Evolutionary conservation across 1,284 basidiomycete genomes (phyloP), one percentile per base, ranked within the genome.

Genomic region (Rhodotorula sp.): DNA sequence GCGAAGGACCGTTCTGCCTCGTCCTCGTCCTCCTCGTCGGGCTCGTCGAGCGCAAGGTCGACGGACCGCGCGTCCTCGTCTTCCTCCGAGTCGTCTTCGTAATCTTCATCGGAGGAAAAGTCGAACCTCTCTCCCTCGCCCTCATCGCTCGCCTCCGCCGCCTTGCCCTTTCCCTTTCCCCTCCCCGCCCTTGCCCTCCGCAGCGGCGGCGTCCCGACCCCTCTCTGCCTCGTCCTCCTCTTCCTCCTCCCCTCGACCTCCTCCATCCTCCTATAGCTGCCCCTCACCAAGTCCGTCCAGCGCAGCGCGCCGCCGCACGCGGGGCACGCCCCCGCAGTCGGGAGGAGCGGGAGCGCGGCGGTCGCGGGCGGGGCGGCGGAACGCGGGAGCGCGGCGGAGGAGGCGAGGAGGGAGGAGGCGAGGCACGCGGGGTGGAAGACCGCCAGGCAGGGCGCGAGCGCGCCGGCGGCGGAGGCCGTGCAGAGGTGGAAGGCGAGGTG

Each of bases 251-350:
- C 81, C 15, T 70, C 64, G 10, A 76, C 80, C 39, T 84, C 82
- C 25, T 83, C 83, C 48, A 81, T 79, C 12, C 90, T 84, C 5
- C 88, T 85, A 79, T 88, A 91, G 72, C 85, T 88, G 0, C 88
- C 89, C 19, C 88, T 85, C 27, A 92, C 83, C 44, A 92, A 79
- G 74, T 91, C 88, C 17, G 89, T 89, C 91, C 91, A 94, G 3
- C 89, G 82, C 1, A 85, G 82, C 71, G 87, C 86, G 0, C 80
- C 79, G 0, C 79, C 68, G 77, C 91, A 92, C 0, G 82, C 80
- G 7, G 81, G 83, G 78, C 91, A 93, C 2, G 79, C 69, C 4
- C 90, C 90, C 3, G 85, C 85, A 48, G 87, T 84, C 0, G 90
- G 90, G 32, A 92, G 82, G 48, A 91, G 79, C n/a, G 81, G 58